These are phyloP conservation scores for Tilletia horrida DNA, from an alignment of 1,284 basidiomycete species.

Conservation along the genomic window DNA sequence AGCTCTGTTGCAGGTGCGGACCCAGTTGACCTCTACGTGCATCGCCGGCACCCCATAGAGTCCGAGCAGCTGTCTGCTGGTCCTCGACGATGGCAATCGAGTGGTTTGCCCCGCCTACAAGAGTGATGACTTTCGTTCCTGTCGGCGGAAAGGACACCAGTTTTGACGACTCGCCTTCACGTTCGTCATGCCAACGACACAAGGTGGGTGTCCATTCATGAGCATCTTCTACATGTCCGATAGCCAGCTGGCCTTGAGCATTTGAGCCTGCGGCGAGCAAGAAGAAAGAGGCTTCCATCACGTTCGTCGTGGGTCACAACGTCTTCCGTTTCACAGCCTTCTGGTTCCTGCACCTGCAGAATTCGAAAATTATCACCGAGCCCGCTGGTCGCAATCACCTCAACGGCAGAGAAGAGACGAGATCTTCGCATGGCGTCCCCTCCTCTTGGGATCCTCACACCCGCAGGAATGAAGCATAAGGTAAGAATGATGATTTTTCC, in stretches of 20 bases:
- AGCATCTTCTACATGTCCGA: constrained; percentile 16
- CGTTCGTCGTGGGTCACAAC: too few relatives aligned
- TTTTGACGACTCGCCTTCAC: neutral
- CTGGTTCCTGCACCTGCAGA: too few relatives aligned
- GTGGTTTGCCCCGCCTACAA: constrained; percentile 4
- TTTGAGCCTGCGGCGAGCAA: constrained; percentile 22
- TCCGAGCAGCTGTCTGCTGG: neutral
- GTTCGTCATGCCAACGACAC: neutral
- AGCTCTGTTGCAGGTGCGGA: neutral
- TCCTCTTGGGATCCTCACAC: too few relatives aligned
- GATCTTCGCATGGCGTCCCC: too few relatives aligned
- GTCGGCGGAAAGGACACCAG: neutral
- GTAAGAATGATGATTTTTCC: too few relatives aligned
- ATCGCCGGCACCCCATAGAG: constrained; percentile 9
- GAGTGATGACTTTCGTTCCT: neutral
- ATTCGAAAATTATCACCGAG: too few relatives aligned
- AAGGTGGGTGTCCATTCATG: constrained; percentile 1
- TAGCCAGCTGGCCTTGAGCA: constrained; percentile 20
- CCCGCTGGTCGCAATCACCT: too few relatives aligned
- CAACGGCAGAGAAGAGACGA: too few relatives aligned
- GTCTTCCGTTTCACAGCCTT: too few relatives aligned
- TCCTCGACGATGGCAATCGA: constrained; percentile 4
- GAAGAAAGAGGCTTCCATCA: neutral
- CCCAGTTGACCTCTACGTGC: neutral
- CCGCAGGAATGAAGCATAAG: too few relatives aligned